Evolutionary conservation across 2,329 filamentous ascomycete genomes (phyloP).

Genomic region (Colletotrichum filicis): DNA sequence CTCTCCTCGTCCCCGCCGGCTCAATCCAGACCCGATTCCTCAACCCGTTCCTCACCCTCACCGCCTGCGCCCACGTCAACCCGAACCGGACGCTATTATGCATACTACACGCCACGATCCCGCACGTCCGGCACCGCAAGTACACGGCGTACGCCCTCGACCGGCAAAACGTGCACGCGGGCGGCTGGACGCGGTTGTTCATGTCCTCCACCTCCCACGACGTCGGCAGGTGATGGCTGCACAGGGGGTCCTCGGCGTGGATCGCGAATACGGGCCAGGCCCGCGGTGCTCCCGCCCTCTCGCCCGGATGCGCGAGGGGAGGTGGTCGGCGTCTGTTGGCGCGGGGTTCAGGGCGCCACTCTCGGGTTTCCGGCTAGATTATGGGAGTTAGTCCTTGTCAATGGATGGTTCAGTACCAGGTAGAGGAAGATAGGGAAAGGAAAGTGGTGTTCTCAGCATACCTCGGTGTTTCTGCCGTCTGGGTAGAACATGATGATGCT

Average conservation of each 20-base stretch:
- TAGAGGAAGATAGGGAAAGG: no score
- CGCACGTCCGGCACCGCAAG: constrained; percentile 3
- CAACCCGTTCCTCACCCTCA: neutral
- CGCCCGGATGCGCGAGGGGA: no score
- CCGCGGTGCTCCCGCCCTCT: neutral
- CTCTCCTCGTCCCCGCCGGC: neutral
- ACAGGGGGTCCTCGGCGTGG: constrained; percentile 6
- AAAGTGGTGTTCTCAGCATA: no score
- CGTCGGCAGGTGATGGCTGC: neutral
- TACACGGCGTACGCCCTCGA: neutral
- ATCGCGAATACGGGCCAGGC: constrained; percentile 6
- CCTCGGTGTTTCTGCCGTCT: constrained; percentile 14
- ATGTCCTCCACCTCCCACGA: constrained; percentile 5
- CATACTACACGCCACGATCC: constrained; percentile 7
- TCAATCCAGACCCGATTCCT: constrained; percentile 2
- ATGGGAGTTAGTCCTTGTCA: neutral
- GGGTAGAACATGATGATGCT: constrained; percentile 21
- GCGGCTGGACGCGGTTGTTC: neutral
- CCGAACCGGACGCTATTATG: neutral
- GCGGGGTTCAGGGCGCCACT: neutral
- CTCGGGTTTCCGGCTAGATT: neutral
- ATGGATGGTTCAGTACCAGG: fast-evolving
- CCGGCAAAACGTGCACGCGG: constrained; percentile 1
- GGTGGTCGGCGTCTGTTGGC: neutral
- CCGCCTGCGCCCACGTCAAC: neutral